Percentiles rank a stretch among this genome's conserved stretches.
Evolutionary conservation across 306 rosid species (phyloP).

Genomic region (Quercus mongolica): DNA sequence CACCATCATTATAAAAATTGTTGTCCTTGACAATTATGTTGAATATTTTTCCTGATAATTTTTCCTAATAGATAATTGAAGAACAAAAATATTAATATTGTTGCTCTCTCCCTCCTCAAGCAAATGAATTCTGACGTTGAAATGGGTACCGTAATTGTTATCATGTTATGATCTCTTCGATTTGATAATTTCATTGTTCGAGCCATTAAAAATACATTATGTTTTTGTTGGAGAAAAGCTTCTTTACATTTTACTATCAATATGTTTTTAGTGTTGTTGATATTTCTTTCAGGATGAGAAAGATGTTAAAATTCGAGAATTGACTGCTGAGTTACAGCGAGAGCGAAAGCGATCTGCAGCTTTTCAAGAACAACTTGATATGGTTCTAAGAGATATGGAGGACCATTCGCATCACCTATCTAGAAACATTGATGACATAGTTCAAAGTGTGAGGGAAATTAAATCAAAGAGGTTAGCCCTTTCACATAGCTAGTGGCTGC

Average conservation of each 20-base stretch:
- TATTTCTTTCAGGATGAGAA: constrained; percentile 45
- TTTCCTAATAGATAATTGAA: background rate
- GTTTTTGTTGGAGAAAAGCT: background rate
- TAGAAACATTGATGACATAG: constrained; percentile 39
- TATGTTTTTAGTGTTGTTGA: background rate
- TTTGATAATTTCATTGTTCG: background rate
- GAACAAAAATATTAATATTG: background rate
- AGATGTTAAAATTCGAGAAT: constrained; percentile 50
- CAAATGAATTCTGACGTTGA: background rate
- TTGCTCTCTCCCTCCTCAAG: background rate
- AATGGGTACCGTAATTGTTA: background rate
- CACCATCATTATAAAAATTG: background rate
- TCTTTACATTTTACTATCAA: background rate
- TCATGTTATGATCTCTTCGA: background rate
- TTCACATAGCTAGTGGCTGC: constrained; percentile 14
- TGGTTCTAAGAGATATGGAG: constrained; percentile 47
- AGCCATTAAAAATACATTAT: background rate
- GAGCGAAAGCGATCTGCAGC: constrained; percentile 54
- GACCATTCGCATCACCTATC: constrained; percentile 49
- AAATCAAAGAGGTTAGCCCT: constrained; percentile 28
- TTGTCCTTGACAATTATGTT: background rate
- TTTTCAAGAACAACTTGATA: constrained; percentile 47
- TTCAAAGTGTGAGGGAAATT: constrained; percentile 45
- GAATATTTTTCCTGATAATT: background rate
- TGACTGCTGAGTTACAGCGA: constrained; percentile 51